Evolutionary conservation across 2,329 filamentous ascomycete genomes (phyloP).

Genomic region (Trichoderma cornu-damae): DNA sequence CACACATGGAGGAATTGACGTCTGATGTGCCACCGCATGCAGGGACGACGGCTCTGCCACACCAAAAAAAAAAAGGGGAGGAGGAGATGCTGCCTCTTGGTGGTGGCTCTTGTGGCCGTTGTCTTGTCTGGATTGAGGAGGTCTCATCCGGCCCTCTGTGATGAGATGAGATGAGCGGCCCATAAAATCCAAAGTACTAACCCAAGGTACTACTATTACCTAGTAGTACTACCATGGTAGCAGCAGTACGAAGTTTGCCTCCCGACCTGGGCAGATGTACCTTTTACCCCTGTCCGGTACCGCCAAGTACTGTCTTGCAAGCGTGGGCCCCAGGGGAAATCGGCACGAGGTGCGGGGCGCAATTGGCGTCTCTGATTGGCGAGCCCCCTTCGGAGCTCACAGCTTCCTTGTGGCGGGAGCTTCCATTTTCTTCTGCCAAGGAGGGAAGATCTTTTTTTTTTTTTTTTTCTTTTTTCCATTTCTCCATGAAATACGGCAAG

Average conservation of each 20-base stretch:
- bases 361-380: conserved; percentile 20
- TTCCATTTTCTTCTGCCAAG: conserved; percentile 12
- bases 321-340: conserved; percentile 17
- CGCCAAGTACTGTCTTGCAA: conserved; percentile 12
- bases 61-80: too few relatives aligned
- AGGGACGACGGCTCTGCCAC: not conserved
- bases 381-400: conserved; percentile 8
- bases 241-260: too few relatives aligned
- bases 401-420: conserved; percentile 13
- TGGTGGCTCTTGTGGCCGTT: not conserved
- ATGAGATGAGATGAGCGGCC: too few relatives aligned
- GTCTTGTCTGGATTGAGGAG: conserved; percentile 14
- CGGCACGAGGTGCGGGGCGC: conserved; percentile 20
- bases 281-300: conserved; percentile 15
- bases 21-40: conserved; percentile 2
- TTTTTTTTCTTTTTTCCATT: not conserved
- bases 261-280: not conserved
- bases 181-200: not conserved
- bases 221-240: too few relatives aligned
- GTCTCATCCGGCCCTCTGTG: conserved; percentile 9
- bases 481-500: not conserved
- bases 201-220: too few relatives aligned
- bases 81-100: not conserved
- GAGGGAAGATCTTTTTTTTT: not conserved
- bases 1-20: not conserved